Evolutionary conservation across 2,329 filamentous ascomycete species (phyloP), one percentile per base, ranked within the genome.

Genomic region (Neonectria magnoliae): DNA sequence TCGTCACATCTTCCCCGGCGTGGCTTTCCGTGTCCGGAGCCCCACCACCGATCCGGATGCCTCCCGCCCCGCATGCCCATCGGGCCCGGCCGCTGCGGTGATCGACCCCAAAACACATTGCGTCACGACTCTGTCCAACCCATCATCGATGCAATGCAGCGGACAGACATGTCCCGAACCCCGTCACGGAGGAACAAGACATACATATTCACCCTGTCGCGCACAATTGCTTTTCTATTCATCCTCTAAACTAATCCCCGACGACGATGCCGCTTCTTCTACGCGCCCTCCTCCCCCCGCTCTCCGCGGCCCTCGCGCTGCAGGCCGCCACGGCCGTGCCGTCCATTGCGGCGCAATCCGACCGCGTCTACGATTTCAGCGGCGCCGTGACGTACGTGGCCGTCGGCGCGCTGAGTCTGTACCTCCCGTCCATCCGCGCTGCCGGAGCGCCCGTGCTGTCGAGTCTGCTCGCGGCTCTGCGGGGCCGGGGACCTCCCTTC

Each of bases 281-380:
- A 33, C 74, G 78, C 47, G 78, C 80, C 53, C 77, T 91, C 56
- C 85, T 92, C 2, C 90, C 90, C 2, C 85, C 84, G 38, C 83
- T 91, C 13, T 84, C 85, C 6, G 84, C 90, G 10, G 89, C 89
- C 2, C 89, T 89, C 69, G 86, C 85, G 2, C 81, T 92, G 51
- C 90, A 92, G 79, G 81, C 85, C 9, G 87, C 84, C 44, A 86
- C 88, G 7, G 90, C 87, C 5, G 75, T 90, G 2, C 90, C 90
- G 5, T 90, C 88, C 6, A 87, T 91, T 65, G 67, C 84, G 27
- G 80, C 81, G 33, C 84, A 88, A 71, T 86, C 87, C 7, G 90
- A 92, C 73, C 85, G 87, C 41, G 91, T 90, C 81, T 92, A 90
- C 75, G 90, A 92, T 74, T 76, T 90, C 52, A 90, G 88, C 2